Percentiles rank a stretch among this genome's conserved stretches.
Conservation (phyloP, 2,329 filamentous ascomycete genomes). For the Biscogniauxia sp. region DNA sequence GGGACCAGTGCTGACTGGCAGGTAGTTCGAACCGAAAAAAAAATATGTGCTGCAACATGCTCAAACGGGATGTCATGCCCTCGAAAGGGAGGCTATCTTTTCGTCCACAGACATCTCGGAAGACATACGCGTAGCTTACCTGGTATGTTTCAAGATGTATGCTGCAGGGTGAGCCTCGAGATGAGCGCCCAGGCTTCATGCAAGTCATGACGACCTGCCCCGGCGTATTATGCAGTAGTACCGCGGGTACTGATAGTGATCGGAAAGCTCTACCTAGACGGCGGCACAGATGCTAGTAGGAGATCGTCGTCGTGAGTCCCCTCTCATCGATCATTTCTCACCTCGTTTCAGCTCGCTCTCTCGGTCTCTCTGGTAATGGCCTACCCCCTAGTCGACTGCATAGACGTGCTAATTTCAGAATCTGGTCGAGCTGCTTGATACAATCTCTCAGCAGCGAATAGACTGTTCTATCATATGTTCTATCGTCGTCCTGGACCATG, state of each 20-base stretch:
- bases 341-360: constrained; percentile 17
- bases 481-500: neutral
- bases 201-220: constrained; percentile 22
- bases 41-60: constrained; percentile 19
- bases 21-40: constrained; percentile 15
- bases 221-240: constrained; percentile 13
- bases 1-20: constrained; percentile 16
- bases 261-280: neutral
- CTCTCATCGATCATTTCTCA: constrained; percentile 13
- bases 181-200: constrained; percentile 14
- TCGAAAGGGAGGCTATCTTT: constrained; percentile 9
- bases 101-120: constrained; percentile 10
- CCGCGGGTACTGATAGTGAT: neutral
- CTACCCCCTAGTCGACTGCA: constrained; percentile 11
- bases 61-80: constrained; percentile 19
- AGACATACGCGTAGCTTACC: constrained; percentile 15
- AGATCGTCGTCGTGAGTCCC: constrained; percentile 18
- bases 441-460: constrained; percentile 17
- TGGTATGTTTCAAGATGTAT: constrained; percentile 21
- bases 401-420: constrained; percentile 20
- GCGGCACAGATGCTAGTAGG: constrained; percentile 2
- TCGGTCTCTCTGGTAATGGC: constrained; percentile 4
- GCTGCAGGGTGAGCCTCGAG: constrained; percentile 13
- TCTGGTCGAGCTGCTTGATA: constrained; percentile 7
- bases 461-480: constrained; percentile 1